Base-by-base conservation (phyloP, 495 filamentous ascomycete genomes). In the Penicillium atrosanguineum region DNA sequence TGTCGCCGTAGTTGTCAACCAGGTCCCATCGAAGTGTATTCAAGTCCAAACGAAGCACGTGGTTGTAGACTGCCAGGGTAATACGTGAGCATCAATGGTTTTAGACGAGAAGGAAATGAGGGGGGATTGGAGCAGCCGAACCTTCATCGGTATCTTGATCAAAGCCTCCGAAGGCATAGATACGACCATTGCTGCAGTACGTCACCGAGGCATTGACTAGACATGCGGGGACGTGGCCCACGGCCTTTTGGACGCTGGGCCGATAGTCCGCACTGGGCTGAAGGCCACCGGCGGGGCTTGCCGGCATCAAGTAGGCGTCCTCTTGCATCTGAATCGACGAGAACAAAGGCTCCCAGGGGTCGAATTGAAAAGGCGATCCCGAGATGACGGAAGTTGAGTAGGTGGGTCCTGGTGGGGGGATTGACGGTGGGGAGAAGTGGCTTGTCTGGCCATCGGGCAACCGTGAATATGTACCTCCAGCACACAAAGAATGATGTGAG, bases 151-250 rank as follows among this genome's bases (percentile, higher is more conserved):
- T 97, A 65, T 94, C 97, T 67, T 96, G 92, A 65, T 98, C 94
- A 60, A 98, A 98, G n/a, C 94, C 94, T 12, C 94, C 94, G 73
- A 98, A 98, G 23, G 92, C 94, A 72, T 96, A 97, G 60, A 98
- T 97, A 65, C 89, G 84, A 72, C 96, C 91, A 69, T 95, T 89
- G 42, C 90, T 90, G 64, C 92, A 95, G 70, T 95, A 96, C 16
- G 94, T 97, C 47, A 97, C 91, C 14, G 95, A 97, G 49, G 94
- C 94, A 77, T 97, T 97, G 48, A 97, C 93, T 38, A 98, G 81
- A 63, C 94, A 97, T 45, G 95, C 91, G 8, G 95, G 92, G 47
- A 91, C 79, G 69, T 94, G 89, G 38, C 94, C 94, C 46, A 90
- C 78, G 6, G 87, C 88, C 60, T 86, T 86, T 21, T 85, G 89